These are phyloP conservation scores for Phyllosticta citribraziliensis DNA, from an alignment of 2,329 filamentous ascomycete species.

Conservation along the genomic window DNA sequence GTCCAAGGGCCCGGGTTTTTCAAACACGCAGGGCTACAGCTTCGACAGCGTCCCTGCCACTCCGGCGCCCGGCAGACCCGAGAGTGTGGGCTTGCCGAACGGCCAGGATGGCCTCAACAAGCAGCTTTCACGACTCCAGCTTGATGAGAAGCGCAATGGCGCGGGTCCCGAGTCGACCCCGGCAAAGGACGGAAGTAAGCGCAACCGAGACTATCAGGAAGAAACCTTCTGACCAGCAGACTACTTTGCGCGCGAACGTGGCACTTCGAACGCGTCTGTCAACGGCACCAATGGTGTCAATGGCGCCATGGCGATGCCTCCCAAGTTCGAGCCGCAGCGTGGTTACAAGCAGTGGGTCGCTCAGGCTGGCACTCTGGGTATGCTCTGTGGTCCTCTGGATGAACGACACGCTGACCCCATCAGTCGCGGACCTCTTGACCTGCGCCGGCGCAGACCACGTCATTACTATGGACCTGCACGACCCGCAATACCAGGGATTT, in stretches of 20 bases:
- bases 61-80: conserved; percentile 61
- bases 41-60: conserved; percentile 90
- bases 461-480: conserved; percentile 95
- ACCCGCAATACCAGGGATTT: conserved; percentile 96
- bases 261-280: conserved; percentile 15
- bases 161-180: conserved; percentile 13
- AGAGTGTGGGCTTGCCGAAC: conserved; percentile 55
- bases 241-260: conserved; percentile 14
- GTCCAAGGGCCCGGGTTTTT: conserved; percentile 49
- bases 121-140: conserved; percentile 58
- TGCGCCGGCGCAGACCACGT: conserved; percentile 94
- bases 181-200: conserved; percentile 4
- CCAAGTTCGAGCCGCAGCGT: conserved; percentile 1
- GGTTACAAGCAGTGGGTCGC: conserved; percentile 95
- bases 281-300: conserved; percentile 54
- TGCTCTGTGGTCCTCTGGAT: not conserved
- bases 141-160: conserved; percentile 46
- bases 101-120: conserved; percentile 62
- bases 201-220: conserved; percentile 15
- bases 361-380: conserved; percentile 76
- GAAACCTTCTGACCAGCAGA: conserved; percentile 20
- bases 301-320: conserved; percentile 23
- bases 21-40: conserved; percentile 51
- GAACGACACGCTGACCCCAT: not conserved
- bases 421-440: conserved; percentile 77